phyloP scores from a whole-genome alignment of 2,329 filamentous ascomycete species.

The Trichoderma atroviride region DNA sequence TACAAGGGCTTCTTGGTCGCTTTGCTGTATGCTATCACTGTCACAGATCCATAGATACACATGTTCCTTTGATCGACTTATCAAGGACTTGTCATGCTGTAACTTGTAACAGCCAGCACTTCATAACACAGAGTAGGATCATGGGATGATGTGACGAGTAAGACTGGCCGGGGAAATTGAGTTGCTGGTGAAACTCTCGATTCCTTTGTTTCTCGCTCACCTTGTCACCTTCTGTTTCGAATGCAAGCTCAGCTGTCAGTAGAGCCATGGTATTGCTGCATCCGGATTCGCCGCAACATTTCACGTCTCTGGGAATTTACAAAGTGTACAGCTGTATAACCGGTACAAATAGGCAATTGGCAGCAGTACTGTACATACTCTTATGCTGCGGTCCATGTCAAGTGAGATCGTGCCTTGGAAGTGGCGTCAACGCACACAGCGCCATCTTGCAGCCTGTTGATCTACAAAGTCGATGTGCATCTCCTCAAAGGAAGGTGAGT shows the following conservation, averaged over 20 bases:
- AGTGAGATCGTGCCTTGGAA: not conserved
- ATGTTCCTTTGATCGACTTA: not conserved
- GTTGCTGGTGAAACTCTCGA: not conserved
- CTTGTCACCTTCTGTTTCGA: not conserved
- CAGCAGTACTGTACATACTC: no score
- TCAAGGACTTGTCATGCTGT: not conserved
- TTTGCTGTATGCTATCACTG: not conserved
- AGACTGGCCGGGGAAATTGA: not conserved
- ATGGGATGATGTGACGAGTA: slow-evolving; percentile 5
- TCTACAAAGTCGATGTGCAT: not conserved
- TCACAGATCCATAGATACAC: not conserved
- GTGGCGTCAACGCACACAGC: not conserved
- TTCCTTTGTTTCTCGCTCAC: not conserved
- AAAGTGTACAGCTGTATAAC: not conserved
- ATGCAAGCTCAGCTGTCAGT: not conserved
- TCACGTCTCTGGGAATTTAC: not conserved
- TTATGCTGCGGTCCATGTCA: not conserved
- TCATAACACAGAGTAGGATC: not conserved
- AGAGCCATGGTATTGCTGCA: not conserved
- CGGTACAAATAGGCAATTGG: no score
- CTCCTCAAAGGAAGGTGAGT: slow-evolving; percentile 8
- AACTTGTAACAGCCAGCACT: not conserved
- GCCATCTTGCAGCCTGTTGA: not conserved
- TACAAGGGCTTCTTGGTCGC: not conserved
- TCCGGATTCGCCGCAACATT: slow-evolving; percentile 6